A percentile compares a stretch with the other conserved stretches of the same genome.
Conservation (phyloP, 2,329 filamentous ascomycete genomes). For the Phialophora chinensis region DNA sequence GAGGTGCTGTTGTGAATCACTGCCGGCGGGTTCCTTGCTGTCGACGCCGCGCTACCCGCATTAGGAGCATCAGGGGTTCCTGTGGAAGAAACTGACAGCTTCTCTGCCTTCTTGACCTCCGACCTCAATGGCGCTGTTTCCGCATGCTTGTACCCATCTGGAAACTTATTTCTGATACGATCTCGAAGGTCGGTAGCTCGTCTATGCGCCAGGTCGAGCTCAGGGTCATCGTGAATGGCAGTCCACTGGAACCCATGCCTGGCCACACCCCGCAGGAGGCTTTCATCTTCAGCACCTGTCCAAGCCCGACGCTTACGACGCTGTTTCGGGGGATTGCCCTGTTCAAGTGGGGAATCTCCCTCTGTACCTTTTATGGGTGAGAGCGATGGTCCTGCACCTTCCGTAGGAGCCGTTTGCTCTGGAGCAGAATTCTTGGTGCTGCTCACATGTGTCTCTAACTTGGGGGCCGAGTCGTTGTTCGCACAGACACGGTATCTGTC, state of each 20-base stretch:
- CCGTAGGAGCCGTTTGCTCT: slow-evolving; percentile 23
- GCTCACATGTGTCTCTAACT: slow-evolving; percentile 10
- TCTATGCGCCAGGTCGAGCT: slow-evolving; percentile 58
- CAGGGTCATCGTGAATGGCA: slow-evolving; percentile 61
- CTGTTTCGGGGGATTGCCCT: slow-evolving; percentile 49
- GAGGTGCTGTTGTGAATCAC: background rate
- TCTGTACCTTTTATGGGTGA: slow-evolving; percentile 13
- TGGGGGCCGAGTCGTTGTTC: slow-evolving; percentile 52
- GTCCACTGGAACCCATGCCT: slow-evolving; percentile 67
- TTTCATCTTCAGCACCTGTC: slow-evolving; percentile 62
- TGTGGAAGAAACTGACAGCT: slow-evolving; percentile 15
- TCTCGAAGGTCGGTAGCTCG: slow-evolving; percentile 66
- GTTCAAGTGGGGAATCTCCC: slow-evolving; percentile 24
- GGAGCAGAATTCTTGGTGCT: slow-evolving; percentile 16
- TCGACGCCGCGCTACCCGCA: slow-evolving; percentile 3
- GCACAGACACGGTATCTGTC: slow-evolving; percentile 64
- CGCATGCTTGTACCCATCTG: slow-evolving; percentile 60
- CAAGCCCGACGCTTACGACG: slow-evolving; percentile 63
- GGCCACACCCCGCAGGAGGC: slow-evolving; percentile 63
- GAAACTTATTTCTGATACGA: slow-evolving; percentile 65
- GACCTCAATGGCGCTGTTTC: slow-evolving; percentile 45
- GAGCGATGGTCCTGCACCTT: slow-evolving; percentile 36
- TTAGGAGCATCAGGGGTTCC: background rate
- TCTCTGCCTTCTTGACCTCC: slow-evolving; percentile 37
- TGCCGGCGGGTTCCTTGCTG: slow-evolving; percentile 2